Evolutionary conservation across 192 early-diverging fungal genomes (phyloP).

Genomic region (Rhizophagus prolifer): DNA sequence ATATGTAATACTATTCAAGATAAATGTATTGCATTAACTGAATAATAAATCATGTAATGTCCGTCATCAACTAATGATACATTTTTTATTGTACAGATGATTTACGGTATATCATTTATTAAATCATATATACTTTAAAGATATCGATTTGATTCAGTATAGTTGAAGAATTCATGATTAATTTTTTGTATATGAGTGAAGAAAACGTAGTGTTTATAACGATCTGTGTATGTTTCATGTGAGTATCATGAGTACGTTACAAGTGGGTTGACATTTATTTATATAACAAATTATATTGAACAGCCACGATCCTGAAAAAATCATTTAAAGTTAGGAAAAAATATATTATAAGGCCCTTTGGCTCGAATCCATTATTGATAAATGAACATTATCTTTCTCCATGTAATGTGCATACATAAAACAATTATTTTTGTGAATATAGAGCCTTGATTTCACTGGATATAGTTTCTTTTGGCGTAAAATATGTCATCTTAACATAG

Average conservation of each 20-base stretch:
- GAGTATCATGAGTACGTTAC: not conserved
- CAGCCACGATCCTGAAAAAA: not conserved
- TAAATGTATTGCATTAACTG: too few species aligned
- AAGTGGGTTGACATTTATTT: not conserved
- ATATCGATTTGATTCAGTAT: too few species aligned
- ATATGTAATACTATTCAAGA: too few species aligned
- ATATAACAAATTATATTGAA: not conserved
- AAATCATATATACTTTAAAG: too few species aligned
- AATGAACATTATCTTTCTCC: not conserved
- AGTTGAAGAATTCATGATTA: too few species aligned
- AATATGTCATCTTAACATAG: constrained; percentile 24
- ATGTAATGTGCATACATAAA: not conserved
- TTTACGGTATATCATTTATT: too few species aligned
- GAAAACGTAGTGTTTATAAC: too few species aligned
- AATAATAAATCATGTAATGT: too few species aligned
- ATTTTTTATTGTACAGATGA: too few species aligned
- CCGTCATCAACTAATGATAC: too few species aligned
- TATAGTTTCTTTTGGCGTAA: constrained; percentile 2
- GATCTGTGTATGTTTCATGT: not conserved
- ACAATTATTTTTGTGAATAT: not conserved
- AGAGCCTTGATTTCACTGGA: not conserved
- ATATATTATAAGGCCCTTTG: too few species aligned
- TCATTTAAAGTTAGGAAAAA: not conserved
- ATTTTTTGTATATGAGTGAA: too few species aligned
- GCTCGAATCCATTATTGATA: not conserved